A percentile compares a stretch with the other conserved stretches of the same genome.
Conservation (phyloP, 768 basidiomycete genomes). For the Gloeophyllum trabeum region DNA sequence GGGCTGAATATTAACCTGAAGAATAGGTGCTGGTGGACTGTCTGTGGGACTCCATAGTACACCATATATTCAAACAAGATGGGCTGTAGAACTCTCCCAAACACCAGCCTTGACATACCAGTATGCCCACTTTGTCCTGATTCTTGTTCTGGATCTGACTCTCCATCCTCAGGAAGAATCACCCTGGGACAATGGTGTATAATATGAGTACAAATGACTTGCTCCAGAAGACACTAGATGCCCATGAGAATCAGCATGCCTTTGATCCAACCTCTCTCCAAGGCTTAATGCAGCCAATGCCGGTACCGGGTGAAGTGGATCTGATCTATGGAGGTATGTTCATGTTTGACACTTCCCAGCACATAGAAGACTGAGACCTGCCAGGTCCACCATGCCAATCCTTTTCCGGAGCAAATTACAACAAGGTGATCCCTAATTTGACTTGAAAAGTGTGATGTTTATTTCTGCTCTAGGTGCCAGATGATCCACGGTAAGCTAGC, state of each 20-base stretch:
- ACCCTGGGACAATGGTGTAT: slow-evolving; percentile 47
- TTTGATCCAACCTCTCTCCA: slow-evolving; percentile 26
- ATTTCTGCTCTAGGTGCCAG: too few species aligned
- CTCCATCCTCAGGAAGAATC: slow-evolving; percentile 37
- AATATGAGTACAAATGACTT: slow-evolving; percentile 53
- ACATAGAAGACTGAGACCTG: background rate
- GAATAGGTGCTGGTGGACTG: slow-evolving; percentile 64
- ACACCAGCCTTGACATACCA: slow-evolving; percentile 53
- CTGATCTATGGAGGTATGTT: slow-evolving; percentile 63
- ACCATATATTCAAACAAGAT: slow-evolving; percentile 49
- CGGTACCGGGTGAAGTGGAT: slow-evolving; percentile 47
- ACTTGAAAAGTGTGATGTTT: too few species aligned
- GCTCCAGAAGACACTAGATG: slow-evolving; percentile 45
- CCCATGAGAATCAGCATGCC: slow-evolving; percentile 27
- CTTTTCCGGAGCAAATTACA: slow-evolving; percentile 55
- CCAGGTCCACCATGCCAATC: slow-evolving; percentile 71
- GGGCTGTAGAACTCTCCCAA: slow-evolving; percentile 57
- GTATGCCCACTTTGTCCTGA: slow-evolving; percentile 22
- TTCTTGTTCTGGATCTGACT: slow-evolving; percentile 1
- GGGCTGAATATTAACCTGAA: background rate
- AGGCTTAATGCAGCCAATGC: slow-evolving; percentile 32
- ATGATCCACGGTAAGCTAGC: too few species aligned
- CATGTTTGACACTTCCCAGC: background rate
- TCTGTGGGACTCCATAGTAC: slow-evolving; percentile 57
- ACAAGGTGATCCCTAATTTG: slow-evolving; percentile 28